These are phyloP conservation scores for Caloboletus firmus DNA, from an alignment of 1,284 basidiomycete species.

Conservation along the genomic window DNA sequence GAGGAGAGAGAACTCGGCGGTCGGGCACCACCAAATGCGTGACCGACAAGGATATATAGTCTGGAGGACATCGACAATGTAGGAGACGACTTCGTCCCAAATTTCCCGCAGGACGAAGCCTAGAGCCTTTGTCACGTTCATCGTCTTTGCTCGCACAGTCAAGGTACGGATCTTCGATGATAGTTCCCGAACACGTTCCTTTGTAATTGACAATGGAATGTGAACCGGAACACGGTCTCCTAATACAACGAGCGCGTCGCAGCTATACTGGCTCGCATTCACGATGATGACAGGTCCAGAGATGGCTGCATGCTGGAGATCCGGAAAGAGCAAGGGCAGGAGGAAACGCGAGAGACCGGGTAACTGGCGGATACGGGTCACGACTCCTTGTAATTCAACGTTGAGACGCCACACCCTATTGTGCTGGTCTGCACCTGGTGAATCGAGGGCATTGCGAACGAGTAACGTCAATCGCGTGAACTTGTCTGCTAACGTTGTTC, in stretches of 20 bases:
- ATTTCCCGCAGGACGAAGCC: conserved; percentile 21
- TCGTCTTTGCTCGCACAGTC: not conserved
- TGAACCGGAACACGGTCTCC: not conserved
- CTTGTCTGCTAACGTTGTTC: no score
- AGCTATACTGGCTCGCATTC: not conserved
- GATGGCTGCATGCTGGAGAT: not conserved
- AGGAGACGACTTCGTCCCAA: conserved; percentile 28
- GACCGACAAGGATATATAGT: conserved; percentile 13
- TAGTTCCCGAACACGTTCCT: not conserved
- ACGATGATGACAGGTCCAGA: not conserved
- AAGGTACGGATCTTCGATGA: not conserved
- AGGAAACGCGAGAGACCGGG: not conserved
- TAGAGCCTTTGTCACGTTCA: not conserved
- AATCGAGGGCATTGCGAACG: not conserved
- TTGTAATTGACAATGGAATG: not conserved
- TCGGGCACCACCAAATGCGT: conserved; percentile 42
- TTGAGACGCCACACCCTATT: not conserved
- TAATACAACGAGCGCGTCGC: not conserved
- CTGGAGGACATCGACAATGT: conserved; percentile 20
- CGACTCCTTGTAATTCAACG: not conserved
- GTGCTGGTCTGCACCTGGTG: not conserved
- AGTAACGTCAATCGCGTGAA: not conserved
- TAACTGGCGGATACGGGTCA: not conserved
- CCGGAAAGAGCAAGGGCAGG: not conserved
- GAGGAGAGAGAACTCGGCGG: no score